Conservation (phyloP, 768 basidiomycete species). For the Suillus fuscotomentosus region DNA sequence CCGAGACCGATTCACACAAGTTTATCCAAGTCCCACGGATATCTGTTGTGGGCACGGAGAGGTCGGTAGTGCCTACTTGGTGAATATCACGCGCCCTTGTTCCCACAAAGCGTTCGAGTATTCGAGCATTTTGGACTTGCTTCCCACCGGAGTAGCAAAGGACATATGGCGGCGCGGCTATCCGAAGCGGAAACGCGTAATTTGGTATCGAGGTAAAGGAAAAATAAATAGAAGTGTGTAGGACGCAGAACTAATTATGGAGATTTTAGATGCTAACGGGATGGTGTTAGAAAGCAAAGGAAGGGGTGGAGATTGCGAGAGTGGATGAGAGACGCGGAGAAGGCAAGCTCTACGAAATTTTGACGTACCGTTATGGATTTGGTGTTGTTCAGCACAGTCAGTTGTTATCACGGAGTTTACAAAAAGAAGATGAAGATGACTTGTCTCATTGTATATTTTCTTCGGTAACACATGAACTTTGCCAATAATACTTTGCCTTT, state of each 20-base stretch:
- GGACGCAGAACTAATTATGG: not conserved
- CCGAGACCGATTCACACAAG: conserved; percentile 73
- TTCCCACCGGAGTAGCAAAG: conserved; percentile 85
- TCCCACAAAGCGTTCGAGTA: conserved; percentile 72
- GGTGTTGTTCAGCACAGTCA: conserved; percentile 42
- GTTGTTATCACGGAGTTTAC: not conserved
- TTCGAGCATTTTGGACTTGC: conserved; percentile 85
- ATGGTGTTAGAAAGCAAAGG: not conserved
- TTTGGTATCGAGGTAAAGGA: conserved; percentile 60
- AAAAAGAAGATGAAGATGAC: not conserved
- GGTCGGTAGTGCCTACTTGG: conserved; percentile 29
- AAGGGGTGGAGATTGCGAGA: conserved; percentile 36
- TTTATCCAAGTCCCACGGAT: conserved; percentile 77
- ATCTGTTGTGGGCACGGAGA: conserved; percentile 33
- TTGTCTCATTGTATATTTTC: conserved; percentile 72
- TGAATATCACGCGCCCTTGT: conserved; percentile 29
- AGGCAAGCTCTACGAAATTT: conserved; percentile 67
- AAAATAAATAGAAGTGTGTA: conserved; percentile 33
- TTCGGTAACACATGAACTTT: conserved; percentile 77
- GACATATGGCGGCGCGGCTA: conserved; percentile 90
- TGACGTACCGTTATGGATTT: conserved; percentile 70
- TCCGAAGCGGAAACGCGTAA: conserved; percentile 75
- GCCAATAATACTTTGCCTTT: conserved; percentile 70
- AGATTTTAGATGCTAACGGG: not conserved
- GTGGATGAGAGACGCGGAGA: conserved; percentile 51